Evolutionary conservation across 2,329 filamentous ascomycete genomes (phyloP).

Genomic region (Trichoderma arundinaceum): DNA sequence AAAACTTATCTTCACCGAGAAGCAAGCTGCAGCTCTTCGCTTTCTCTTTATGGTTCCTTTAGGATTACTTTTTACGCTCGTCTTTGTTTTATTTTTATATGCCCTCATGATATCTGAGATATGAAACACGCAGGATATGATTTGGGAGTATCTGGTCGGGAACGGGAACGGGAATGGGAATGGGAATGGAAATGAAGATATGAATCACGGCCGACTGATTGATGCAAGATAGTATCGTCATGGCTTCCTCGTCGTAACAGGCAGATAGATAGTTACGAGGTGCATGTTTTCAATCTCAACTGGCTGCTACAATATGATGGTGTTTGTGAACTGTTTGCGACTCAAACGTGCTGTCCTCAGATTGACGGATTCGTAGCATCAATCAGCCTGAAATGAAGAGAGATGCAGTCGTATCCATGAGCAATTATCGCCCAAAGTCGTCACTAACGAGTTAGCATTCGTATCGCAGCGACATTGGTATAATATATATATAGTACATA

Average conservation of each 20-base stretch:
- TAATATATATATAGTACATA: not conserved
- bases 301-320: not conserved
- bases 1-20: not conserved
- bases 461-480: not conserved
- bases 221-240: not conserved
- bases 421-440: too few relatives aligned
- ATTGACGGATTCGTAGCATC: too few relatives aligned
- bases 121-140: not conserved
- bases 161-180: not conserved
- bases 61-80: not conserved
- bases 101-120: not conserved
- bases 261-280: not conserved
- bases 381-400: too few relatives aligned
- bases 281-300: not conserved
- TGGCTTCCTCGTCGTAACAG: not conserved
- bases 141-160: not conserved
- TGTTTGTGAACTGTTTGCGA: not conserved
- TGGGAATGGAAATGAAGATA: slow-evolving; percentile 1
- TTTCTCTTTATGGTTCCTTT: not conserved
- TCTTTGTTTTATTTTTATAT: not conserved
- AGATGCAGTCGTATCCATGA: too few relatives aligned
- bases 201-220: slow-evolving; percentile 12
- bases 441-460: not conserved
- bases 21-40: not conserved
- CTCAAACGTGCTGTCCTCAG: too few relatives aligned